Conservation (phyloP, 768 basidiomycete genomes). For the Tephrocybe sp. region DNA sequence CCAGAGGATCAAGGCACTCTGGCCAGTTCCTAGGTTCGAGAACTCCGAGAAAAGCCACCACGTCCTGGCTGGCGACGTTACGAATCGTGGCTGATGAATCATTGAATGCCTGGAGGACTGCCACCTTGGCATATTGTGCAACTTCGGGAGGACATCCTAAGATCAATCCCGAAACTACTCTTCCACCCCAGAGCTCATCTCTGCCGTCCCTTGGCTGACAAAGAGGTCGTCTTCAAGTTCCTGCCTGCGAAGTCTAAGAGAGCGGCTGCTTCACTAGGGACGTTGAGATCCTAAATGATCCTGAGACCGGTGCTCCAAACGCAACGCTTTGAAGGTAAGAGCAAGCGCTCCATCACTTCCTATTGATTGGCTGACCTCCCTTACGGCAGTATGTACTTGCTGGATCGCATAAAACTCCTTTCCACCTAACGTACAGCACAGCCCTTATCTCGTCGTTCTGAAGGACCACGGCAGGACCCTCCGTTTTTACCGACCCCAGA, state of each 20-base stretch:
- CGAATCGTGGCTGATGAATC: conserved; percentile 86
- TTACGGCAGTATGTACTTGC: conserved; percentile 71
- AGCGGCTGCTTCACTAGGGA: no score
- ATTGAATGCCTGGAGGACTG: conserved; percentile 79
- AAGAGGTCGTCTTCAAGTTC: no score
- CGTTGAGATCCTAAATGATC: no score
- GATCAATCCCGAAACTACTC: conserved; percentile 76
- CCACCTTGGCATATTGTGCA: conserved; percentile 68
- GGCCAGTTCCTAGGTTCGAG: conserved; percentile 94
- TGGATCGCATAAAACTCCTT: not conserved
- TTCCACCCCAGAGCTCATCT: no score
- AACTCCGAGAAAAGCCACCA: conserved; percentile 85
- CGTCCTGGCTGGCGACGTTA: conserved; percentile 91
- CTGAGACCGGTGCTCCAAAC: no score
- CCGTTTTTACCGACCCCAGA: conserved; percentile 75
- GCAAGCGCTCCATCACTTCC: no score
- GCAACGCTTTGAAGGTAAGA: no score
- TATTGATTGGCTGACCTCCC: no score
- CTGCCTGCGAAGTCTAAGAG: no score
- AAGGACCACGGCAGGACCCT: conserved; percentile 73
- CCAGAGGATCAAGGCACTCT: conserved; percentile 86
- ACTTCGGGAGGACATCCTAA: conserved; percentile 67
- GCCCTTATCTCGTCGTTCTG: conserved; percentile 73
- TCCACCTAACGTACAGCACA: conserved; percentile 26
- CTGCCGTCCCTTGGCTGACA: no score